These are phyloP conservation scores for Talaromyces sp. DNA, from an alignment of 2,329 filamentous ascomycete species.

Conservation along the genomic window DNA sequence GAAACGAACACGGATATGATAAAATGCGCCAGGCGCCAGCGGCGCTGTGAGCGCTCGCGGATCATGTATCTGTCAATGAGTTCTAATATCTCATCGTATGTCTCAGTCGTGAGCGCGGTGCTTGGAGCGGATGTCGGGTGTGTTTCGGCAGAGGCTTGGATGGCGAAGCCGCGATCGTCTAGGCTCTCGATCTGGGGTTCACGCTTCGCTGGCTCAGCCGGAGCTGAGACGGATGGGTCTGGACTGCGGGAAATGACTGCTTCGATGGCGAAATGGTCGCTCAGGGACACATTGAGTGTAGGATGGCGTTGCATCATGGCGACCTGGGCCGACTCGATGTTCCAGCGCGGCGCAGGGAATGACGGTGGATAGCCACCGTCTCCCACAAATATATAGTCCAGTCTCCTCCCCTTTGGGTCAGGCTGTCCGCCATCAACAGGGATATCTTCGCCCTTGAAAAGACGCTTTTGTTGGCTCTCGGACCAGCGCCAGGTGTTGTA, in stretches of 20 bases:
- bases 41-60: conserved; percentile 69
- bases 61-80: conserved; percentile 64
- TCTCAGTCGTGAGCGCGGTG: conserved; percentile 40
- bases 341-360: conserved; percentile 53
- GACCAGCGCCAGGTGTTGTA: conserved; percentile 95
- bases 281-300: conserved; percentile 75
- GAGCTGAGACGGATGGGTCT: background rate
- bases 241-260: conserved; percentile 56
- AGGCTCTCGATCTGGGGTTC: conserved; percentile 13
- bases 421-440: conserved; percentile 59
- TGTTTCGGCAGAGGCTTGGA: conserved; percentile 3
- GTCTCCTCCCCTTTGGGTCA: conserved; percentile 74
- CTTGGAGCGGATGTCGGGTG: conserved; percentile 19
- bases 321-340: conserved; percentile 65
- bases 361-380: conserved; percentile 40
- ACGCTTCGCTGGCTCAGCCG: conserved; percentile 5
- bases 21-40: conserved; percentile 71
- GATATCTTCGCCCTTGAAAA: conserved; percentile 62
- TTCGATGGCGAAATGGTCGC: conserved; percentile 91
- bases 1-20: conserved; percentile 61
- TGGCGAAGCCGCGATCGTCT: conserved; percentile 14
- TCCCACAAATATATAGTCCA: conserved; percentile 91
- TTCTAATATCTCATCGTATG: conserved; percentile 68
- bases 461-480: conserved; percentile 61
- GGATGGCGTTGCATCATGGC: conserved; percentile 80